Evolutionary conservation across 192 early-diverging fungal species (phyloP), one percentile per base, ranked within the genome.

Genomic region (Coemansia sp.): DNA sequence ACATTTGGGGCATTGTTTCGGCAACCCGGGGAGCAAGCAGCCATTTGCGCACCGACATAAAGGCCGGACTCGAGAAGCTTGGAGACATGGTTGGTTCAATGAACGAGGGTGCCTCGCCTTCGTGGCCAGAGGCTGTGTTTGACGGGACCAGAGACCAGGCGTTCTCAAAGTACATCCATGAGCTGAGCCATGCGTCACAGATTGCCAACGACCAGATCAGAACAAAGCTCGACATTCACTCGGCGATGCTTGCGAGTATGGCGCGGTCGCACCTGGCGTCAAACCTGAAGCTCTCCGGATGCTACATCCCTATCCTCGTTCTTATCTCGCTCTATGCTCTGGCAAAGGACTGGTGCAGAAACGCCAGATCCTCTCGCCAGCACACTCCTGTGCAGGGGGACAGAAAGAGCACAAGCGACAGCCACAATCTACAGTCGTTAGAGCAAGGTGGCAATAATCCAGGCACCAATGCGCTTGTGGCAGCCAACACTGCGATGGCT

Each of bases 61-160:
- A 47, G 20, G 27, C 55, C 13, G 57, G 65, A 10, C 48, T 79
- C 14, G 59, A 59, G 14, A 65, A 54, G 41, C 75, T 79, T n/a
- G 59, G 70, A 22, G 55, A 79, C 34, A 36, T 64, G 34, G 50
- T 68, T 4, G 56, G 42, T 17, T 23, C 64, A 1, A 41, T 61
- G 22, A 53, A 33, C 6, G 57, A 62, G 1, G 62, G 58, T 3
- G 60, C 48, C 9, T 57, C 65, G 57, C 59, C 76, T 2, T 50
- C 61, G n/a, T 79, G 76, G 76, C 70, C 70, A 31, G 70, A 79
- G 28, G 64, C 64, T 14, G 58, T 67, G 40, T 59, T 79, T 55
- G 63, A 65, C 14, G 61, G 50, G n/a, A 63, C 57, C 41, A 65
- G 57, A 31, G 67, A 73, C 27, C 64, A 67, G 6, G 34, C 45